phyloP scores from a whole-genome alignment of 805 yeast genomes.

The Kuraishia floccosa region DNA sequence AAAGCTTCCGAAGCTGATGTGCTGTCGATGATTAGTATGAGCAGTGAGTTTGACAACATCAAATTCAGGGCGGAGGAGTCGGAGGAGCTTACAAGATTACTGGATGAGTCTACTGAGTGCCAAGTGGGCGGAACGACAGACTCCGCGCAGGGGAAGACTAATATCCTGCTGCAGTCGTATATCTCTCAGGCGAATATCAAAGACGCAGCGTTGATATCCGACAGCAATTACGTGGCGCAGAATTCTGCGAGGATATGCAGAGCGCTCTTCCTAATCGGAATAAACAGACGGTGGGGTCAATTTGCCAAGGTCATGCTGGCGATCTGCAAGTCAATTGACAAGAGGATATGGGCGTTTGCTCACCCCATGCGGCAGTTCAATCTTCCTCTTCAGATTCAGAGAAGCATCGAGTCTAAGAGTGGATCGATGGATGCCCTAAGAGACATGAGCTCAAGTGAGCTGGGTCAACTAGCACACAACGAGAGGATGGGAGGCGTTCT shows the following conservation, averaged over 20 bases:
- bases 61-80: slow-evolving; percentile 84
- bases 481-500: slow-evolving; percentile 56
- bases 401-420: slow-evolving; percentile 49
- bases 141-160: slow-evolving; percentile 77
- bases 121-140: slow-evolving; percentile 73
- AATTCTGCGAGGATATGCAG: slow-evolving; percentile 89
- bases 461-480: slow-evolving; percentile 88
- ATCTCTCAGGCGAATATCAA: slow-evolving; percentile 63
- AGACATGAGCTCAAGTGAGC: slow-evolving; percentile 61
- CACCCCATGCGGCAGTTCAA: slow-evolving; percentile 89
- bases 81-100: slow-evolving; percentile 52
- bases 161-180: slow-evolving; percentile 77
- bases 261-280: slow-evolving; percentile 78
- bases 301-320: slow-evolving; percentile 66
- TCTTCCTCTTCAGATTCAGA: slow-evolving; percentile 53
- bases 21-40: slow-evolving; percentile 77
- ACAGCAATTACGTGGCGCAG: slow-evolving; percentile 89
- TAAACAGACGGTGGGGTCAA: slow-evolving; percentile 86
- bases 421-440: slow-evolving; percentile 64
- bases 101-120: slow-evolving; percentile 57
- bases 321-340: slow-evolving; percentile 79
- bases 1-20: slow-evolving; percentile 88
- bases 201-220: slow-evolving; percentile 79
- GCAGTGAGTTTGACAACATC: slow-evolving; percentile 87
- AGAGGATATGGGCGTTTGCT: slow-evolving; percentile 76